These are phyloP conservation scores for Thelephora terrestris DNA, from an alignment of 1,284 basidiomycete genomes.

Conservation along the genomic window DNA sequence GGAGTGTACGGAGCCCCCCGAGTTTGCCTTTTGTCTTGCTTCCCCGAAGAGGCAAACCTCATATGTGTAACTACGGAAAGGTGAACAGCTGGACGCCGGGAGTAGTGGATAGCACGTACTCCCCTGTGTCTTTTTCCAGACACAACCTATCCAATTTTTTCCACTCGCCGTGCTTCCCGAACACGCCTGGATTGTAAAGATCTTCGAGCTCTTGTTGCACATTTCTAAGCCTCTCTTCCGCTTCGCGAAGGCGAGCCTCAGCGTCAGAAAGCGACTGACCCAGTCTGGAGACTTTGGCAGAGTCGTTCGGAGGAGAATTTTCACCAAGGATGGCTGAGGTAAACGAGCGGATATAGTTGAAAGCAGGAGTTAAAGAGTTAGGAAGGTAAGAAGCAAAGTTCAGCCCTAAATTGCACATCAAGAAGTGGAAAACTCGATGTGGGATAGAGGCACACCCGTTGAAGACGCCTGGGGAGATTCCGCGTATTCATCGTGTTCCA, in stretches of 20 bases:
- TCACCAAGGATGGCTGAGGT: conserved; percentile 65
- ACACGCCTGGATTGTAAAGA: conserved; percentile 56
- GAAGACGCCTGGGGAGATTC: conserved; percentile 36
- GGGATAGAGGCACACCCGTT: background rate
- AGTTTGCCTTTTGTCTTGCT: conserved; percentile 82
- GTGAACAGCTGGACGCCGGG: background rate
- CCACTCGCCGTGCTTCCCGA: conserved; percentile 86
- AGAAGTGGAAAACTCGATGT: conserved; percentile 7
- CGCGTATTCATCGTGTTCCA: conserved; percentile 65
- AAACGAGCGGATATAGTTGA: conserved; percentile 58
- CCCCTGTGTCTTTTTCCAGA: conserved; percentile 76
- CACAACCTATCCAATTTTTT: conserved; percentile 87
- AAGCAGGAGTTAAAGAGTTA: conserved; percentile 68
- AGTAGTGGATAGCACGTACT: conserved; percentile 43
- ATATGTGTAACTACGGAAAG: conserved; percentile 72
- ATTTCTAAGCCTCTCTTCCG: conserved; percentile 31
- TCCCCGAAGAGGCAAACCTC: conserved; percentile 92
- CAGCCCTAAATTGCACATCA: conserved; percentile 47
- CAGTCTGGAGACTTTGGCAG: conserved; percentile 44
- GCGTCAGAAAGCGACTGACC: conserved; percentile 56
- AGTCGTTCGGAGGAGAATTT: conserved; percentile 16
- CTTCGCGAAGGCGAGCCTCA: conserved; percentile 38
- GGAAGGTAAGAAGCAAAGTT: conserved; percentile 82
- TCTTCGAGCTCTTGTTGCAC: conserved; percentile 47
- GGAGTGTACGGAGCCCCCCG: conserved; percentile 69